These are phyloP conservation scores for Xylaria palmicola DNA, from an alignment of 495 filamentous ascomycete genomes.

Conservation along the genomic window DNA sequence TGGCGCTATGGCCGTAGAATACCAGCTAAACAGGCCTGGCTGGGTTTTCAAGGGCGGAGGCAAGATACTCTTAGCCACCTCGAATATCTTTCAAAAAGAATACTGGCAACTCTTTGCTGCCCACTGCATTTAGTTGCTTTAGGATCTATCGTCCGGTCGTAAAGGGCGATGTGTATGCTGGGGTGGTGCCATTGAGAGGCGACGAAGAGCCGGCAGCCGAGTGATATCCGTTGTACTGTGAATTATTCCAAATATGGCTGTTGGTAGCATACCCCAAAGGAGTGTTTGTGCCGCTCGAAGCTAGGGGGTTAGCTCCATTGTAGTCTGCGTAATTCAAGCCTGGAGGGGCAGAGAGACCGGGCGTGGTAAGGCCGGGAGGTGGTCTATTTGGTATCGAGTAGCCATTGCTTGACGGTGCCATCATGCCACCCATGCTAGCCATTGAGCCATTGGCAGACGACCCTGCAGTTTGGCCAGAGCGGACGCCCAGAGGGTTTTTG, in stretches of 20 bases:
- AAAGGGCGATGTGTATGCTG: constrained; percentile 20
- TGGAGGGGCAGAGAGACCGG: constrained; percentile 68
- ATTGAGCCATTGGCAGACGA: constrained; percentile 41
- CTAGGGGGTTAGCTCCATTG: background rate
- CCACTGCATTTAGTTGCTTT: too few species aligned
- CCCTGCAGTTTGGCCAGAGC: constrained; percentile 62
- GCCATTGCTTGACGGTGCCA: constrained; percentile 47
- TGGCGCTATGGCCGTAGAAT: constrained; percentile 8
- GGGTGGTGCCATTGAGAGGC: constrained; percentile 18
- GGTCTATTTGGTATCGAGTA: constrained; percentile 74
- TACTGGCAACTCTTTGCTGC: too few species aligned
- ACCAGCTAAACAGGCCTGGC: constrained; percentile 7
- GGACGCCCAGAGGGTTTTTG: constrained; percentile 94
- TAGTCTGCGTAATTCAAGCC: constrained; percentile 46
- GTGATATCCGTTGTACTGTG: constrained; percentile 24
- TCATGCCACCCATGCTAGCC: constrained; percentile 55
- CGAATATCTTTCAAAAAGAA: constrained; percentile 25
- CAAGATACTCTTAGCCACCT: background rate
- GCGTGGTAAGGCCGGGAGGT: constrained; percentile 68
- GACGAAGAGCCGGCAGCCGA: constrained; percentile 22
- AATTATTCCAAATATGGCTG: background rate
- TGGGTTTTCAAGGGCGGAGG: constrained; percentile 1
- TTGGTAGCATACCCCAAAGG: constrained; percentile 3
- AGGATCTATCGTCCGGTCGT: constrained; percentile 25
- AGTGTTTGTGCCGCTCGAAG: constrained; percentile 1